These are phyloP conservation scores for Macadamia tetraphylla DNA, from an alignment of 164 flowering plant genomes.

Conservation along the genomic window DNA sequence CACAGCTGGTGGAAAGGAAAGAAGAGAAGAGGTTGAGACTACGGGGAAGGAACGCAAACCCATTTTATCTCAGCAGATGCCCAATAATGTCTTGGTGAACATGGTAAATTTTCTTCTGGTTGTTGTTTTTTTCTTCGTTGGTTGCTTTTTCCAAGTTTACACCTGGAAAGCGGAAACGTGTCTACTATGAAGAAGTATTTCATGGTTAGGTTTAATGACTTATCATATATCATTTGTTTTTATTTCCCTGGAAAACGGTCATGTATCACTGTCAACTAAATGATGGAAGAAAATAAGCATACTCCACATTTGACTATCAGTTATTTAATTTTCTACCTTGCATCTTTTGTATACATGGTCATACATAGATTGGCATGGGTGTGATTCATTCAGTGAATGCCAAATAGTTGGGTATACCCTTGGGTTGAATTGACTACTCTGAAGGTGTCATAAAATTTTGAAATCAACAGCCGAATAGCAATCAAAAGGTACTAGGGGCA, in stretches of 20 bases:
- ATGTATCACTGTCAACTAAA: not conserved
- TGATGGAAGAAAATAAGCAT: not conserved
- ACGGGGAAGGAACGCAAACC: constrained; percentile 8
- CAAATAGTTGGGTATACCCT: too few species aligned
- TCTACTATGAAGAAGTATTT: not conserved
- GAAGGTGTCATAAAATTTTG: not conserved
- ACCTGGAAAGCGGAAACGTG: not conserved
- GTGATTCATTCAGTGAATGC: too few species aligned
- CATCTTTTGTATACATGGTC: too few species aligned
- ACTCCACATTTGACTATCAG: not conserved
- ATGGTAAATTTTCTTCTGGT: constrained; percentile 16
- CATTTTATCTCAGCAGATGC: constrained; percentile 3
- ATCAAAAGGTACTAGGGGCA: not conserved
- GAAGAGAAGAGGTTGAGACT: not conserved
- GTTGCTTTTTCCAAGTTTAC: not conserved
- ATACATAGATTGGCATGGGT: too few species aligned
- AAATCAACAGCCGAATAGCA: not conserved
- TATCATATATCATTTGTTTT: not conserved
- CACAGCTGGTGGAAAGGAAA: constrained; percentile 11
- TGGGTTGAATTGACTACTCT: not conserved
- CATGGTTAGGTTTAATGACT: not conserved
- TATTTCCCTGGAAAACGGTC: too few species aligned
- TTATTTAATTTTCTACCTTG: not conserved
- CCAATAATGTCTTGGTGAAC: constrained; percentile 7
- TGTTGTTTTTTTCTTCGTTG: not conserved